Evolutionary conservation across 805 yeast genomes (phyloP), one percentile per base, ranked within the genome.

Genomic region (Metschnikowia corniflorae): DNA sequence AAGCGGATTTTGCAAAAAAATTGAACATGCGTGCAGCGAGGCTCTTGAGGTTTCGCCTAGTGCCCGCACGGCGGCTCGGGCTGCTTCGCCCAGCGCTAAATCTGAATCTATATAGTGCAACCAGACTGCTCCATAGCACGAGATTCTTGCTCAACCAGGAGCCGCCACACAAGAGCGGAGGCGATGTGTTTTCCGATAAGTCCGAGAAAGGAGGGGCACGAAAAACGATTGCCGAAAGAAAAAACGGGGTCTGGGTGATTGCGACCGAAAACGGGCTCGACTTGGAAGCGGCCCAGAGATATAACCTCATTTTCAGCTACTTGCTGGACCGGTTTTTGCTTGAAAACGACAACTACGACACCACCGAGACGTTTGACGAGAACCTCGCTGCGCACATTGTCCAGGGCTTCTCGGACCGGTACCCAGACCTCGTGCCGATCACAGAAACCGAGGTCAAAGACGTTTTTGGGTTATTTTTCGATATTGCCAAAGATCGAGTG

Each of bases 401-500:
- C 16, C 48, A 42, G 6, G 47, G 41, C 16, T 60, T 60, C 38
- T 41, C 45, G 15, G 32, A 36, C 14, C 34, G 37, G n/a, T 43
- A 57, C 39, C 54, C 57, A 5, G 42, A 45, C 12, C 25, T 40
- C 26, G 42, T 26, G 10, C 55, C 63, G 4, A 28, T 60, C 21
- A 42, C 60, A 3, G 47, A 45, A 20, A 48, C 49, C 16, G 65
- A 62, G 21, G 54, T 64, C 5, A 48, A 54, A 35, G 40, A 39
- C 13, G 46, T 46, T 30, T 59, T 55, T 44, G 57, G 53, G 26
- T 42, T 63, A 12, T 63, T 48, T 43, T 55, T 55, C 44, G 53
- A 56, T 6, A 41, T 65, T n/a, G 53, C 54, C 42, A 57, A 61
- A 39, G 53, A 49, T 27, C 23, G 49, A 2, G 46, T 52, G 10